Evolutionary conservation across 2,329 filamentous ascomycete genomes (phyloP).

Genomic region (Alternaria sp.): DNA sequence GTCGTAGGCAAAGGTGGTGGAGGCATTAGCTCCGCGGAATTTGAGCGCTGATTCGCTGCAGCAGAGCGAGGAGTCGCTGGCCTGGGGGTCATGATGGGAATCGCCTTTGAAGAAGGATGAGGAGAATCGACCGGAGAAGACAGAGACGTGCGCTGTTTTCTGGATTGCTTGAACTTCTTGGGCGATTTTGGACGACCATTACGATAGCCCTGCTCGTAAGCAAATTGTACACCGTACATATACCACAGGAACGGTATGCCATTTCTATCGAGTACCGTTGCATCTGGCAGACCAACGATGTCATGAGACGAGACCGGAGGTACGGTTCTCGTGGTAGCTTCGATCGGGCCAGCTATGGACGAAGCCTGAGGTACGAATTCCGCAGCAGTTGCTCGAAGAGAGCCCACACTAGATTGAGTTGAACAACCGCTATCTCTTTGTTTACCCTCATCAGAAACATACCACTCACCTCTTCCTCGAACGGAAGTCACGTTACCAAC

Average conservation of each 20-base stretch:
- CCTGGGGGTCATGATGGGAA: neutral
- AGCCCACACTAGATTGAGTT: constrained; percentile 26
- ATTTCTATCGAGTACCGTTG: constrained; percentile 33
- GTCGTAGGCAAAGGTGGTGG: constrained; percentile 2
- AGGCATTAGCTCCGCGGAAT: constrained; percentile 6
- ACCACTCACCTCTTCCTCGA: constrained; percentile 21
- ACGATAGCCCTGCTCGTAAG: constrained; percentile 23
- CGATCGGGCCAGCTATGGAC: neutral
- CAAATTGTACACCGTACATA: constrained; percentile 40
- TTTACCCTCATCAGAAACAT: constrained; percentile 4
- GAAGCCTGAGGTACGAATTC: constrained; percentile 38
- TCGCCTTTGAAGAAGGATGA: neutral
- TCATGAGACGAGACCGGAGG: constrained; percentile 3
- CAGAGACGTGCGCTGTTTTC: constrained; percentile 13
- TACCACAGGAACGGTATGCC: constrained; percentile 42
- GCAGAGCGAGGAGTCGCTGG: neutral
- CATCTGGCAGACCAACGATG: constrained; percentile 20
- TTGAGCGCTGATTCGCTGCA: constrained; percentile 11
- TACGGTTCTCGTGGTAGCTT: neutral
- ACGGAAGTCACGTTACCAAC: neutral
- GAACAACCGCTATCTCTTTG: constrained; percentile 24
- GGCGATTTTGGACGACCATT: constrained; percentile 31
- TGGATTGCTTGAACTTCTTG: constrained; percentile 25
- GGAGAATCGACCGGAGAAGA: neutral
- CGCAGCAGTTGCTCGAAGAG: constrained; percentile 43